Conservation (phyloP, 1,284 basidiomycete genomes). For the Flammula alnicola region DNA sequence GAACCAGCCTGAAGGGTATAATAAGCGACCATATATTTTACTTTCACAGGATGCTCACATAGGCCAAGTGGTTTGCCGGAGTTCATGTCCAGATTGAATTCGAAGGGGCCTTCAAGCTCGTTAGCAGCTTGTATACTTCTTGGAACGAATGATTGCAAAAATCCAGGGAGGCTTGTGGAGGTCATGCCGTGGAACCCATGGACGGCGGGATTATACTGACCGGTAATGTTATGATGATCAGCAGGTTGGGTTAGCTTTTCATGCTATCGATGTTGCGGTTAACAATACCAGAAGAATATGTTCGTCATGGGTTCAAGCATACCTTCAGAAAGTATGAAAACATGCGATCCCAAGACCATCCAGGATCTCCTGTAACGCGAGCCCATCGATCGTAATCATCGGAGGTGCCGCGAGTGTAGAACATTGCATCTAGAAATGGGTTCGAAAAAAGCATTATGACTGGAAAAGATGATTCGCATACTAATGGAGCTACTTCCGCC, state of each 20-base stretch:
- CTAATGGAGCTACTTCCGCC: constrained; percentile 41
- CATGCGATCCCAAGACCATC: constrained; percentile 41
- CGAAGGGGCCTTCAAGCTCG: constrained; percentile 19
- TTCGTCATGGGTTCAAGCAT: not conserved
- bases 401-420: constrained; percentile 35
- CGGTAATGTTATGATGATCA: constrained; percentile 26
- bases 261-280: not conserved
- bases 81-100: constrained; percentile 33
- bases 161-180: constrained; percentile 30
- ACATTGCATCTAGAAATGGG: constrained; percentile 33
- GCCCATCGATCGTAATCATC: constrained; percentile 40
- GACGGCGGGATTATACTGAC: constrained; percentile 31
- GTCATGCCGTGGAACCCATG: constrained; percentile 32
- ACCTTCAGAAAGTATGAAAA: constrained; percentile 34
- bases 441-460: not conserved
- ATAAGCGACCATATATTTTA: too few relatives aligned
- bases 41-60: too few relatives aligned
- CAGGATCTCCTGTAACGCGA: constrained; percentile 35
- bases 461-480: constrained; percentile 14
- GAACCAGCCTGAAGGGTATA: constrained; percentile 24
- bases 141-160: too few relatives aligned
- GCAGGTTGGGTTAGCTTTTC: constrained; percentile 6
- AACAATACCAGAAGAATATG: not conserved
- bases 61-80: constrained; percentile 32
- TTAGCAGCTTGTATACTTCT: too few relatives aligned